Evolutionary conservation across 306 rosid species (phyloP), one percentile per base, ranked within the genome.

Genomic region (Cucumis melo): DNA sequence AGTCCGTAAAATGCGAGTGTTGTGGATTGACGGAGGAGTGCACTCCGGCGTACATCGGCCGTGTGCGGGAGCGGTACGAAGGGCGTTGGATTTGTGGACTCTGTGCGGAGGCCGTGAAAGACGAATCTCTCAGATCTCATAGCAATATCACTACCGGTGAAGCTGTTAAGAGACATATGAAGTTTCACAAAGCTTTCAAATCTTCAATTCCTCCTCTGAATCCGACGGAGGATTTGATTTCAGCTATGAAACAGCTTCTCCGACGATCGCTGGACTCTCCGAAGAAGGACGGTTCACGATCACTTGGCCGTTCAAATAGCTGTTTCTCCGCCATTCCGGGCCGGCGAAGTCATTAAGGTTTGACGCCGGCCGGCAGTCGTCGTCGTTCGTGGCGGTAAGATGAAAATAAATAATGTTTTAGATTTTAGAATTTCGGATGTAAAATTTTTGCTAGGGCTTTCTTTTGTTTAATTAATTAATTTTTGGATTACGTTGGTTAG

Each of bases 51-150:
- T 91, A 94, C 82, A 89, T 93, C 48, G 73, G 76, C 1, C 79
- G 85, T 0, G 96, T 90, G 53, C 78, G 79, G 21, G 96, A 90
- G 83, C 74, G 86, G 71, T 86, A 86, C 21, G 84, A 82, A 3
- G 97, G 92, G 0, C 84, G 86, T 10, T 94, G 97, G 97, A 82
- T 94, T 51, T 94, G 98, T 6, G 97, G 98, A 17, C 86, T 91
- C 1, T 94, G 97, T 21, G 64, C 85, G 0, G 94, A 88, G 79
- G 98, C 93, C 1, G 92, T 94, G 81, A 88, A 90, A 41, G 89
- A 91, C 57, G 90, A 88, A 63, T 51, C 42, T 3, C 38, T 77
- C n/a, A 84, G 88, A 77, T 81, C 85, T 29, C 27, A 60, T 67
- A 77, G 74, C 48, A 73, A 74, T 0, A 86, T 90, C 53, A 79